Base-by-base conservation (phyloP, 192 early-diverging fungal species). In the Rhizophlyctis rosea region DNA sequence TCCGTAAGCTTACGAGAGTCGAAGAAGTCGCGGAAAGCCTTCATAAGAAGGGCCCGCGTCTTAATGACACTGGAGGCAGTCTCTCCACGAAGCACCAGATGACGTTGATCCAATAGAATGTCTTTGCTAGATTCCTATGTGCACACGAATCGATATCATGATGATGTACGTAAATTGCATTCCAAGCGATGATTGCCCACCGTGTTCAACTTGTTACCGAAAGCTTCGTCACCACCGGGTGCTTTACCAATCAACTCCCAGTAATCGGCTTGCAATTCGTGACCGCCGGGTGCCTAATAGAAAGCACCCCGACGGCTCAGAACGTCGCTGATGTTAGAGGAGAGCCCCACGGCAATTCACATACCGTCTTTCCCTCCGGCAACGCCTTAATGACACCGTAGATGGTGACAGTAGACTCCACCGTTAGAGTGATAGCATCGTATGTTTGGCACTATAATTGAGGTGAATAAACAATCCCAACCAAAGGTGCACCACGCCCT, bases 11-110 rank as follows among this genome's bases (percentile, higher is more conserved):
- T 81, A 32, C 76, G 78, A 33, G 70, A 68, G 39, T 95, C 91
- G 76, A 96, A 98, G 77, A 91, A 91, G 59, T 88, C 91, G 67
- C 97, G 94, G 90, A 99, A 99, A 0, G 95, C 90, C 49, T 88
- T 88, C 74, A 99, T 81, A 25, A 92, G 86, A 32, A 87, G 67
- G 34, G 90, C 75, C 60, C 97, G 88, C 62, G 92, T 88, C 74
- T 88, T 91, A 44, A 99, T 79, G 34, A 94, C 87, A 4, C 83
- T 77, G 23, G 95, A 90, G 23, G 90, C 85, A 30, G 82, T 93
- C 65, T 98, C 92, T 50, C 90, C 90, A 70, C 97, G 94, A 72
- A 99, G 81, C 27, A 96, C 93, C 56, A 99, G 77, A 72, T 99
- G 97, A n/a, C 97, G 91, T 67, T 93, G 89, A 74, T 98, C 91